Base-by-base conservation (phyloP, 768 basidiomycete genomes). In the Boletus reticulatus region DNA sequence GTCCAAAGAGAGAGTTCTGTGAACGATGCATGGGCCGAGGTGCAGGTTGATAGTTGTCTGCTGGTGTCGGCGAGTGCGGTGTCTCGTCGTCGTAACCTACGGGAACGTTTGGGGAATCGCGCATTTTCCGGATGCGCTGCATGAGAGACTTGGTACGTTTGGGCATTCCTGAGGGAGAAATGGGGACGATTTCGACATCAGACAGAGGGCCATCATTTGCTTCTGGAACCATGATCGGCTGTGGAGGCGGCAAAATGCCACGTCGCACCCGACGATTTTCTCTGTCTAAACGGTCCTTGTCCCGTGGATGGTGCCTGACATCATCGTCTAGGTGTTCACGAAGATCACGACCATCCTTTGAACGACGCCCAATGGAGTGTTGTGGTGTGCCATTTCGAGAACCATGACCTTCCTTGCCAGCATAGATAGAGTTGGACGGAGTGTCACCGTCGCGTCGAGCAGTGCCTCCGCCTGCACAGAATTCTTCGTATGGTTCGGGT, bases 401-500 rank as follows among this genome's bases (percentile, higher is more conserved):
- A 9, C 52, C 52, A 56, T 79, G 75, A 0, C 78, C 72, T 49
- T 87, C 85, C 56, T 75, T 79, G 43, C 85, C 87, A 54, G 84
- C 85, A 72, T 85, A 84, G 61, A 87, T 86, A 38, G 87, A 88
- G 64, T 80, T 84, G 36, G 85, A 73, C 13, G 84, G 82, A 6
- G 86, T 84, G n/a, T 72, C 70, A 47, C 84, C 84, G 27, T 78
- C 80, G 47, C 67, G 72, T 59, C 65, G 79, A 53, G 62, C 69
- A 50, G 59, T 71, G 54, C 88, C 87, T 43, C 89, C 88, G 19
- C 89, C 92, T 22, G 90, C 91, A 59, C 84, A 89, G 67, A 94
- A 94, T 63, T 94, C 92, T 63, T 94, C 92, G 63, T 81, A 94
- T 8, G 92, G 92, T 66, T 94, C 92, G 6, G 92, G 92, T 64